Evolutionary conservation across 1,284 basidiomycete species (phyloP).

Genomic region (Tylopilus sp.): DNA sequence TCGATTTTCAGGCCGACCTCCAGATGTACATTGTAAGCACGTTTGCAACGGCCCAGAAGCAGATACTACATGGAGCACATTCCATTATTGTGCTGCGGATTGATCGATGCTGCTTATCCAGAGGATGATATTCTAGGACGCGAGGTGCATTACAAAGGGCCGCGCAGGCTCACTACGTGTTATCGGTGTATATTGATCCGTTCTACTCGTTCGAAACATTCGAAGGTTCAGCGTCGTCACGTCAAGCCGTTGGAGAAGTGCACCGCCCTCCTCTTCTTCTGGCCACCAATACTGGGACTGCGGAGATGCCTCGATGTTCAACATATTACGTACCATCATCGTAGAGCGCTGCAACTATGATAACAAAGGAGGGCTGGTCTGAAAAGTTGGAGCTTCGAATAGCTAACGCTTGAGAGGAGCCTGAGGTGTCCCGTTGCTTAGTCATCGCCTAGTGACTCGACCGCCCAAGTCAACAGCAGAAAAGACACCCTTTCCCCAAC

Average conservation of each 20-base stretch:
- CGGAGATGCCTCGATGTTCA: neutral
- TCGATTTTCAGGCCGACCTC: neutral
- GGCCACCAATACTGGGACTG: neutral
- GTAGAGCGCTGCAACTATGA: neutral
- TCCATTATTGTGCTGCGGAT: neutral
- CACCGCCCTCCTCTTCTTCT: neutral
- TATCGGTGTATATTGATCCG: neutral
- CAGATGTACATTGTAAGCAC: neutral
- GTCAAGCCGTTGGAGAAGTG: neutral
- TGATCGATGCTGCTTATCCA: neutral
- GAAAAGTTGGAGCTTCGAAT: neutral
- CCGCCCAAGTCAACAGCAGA: slow-evolving; percentile 4
- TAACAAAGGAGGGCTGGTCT: neutral
- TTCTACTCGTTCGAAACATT: neutral
- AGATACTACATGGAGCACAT: slow-evolving; percentile 2
- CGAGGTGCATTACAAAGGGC: neutral
- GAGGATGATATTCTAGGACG: neutral
- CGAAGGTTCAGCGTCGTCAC: neutral
- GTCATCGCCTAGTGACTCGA: slow-evolving; percentile 15
- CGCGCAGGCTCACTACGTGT: neutral
- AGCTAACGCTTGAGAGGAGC: neutral
- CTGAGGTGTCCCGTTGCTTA: slow-evolving; percentile 24
- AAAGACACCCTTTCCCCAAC: slow-evolving; percentile 5
- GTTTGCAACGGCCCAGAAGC: neutral
- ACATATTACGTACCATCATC: slow-evolving; percentile 12